A percentile compares a stretch with the other conserved stretches of the same genome.
Evolutionary conservation across 139 green algal genomes (phyloP).

Genomic region (Closterium sp.): DNA sequence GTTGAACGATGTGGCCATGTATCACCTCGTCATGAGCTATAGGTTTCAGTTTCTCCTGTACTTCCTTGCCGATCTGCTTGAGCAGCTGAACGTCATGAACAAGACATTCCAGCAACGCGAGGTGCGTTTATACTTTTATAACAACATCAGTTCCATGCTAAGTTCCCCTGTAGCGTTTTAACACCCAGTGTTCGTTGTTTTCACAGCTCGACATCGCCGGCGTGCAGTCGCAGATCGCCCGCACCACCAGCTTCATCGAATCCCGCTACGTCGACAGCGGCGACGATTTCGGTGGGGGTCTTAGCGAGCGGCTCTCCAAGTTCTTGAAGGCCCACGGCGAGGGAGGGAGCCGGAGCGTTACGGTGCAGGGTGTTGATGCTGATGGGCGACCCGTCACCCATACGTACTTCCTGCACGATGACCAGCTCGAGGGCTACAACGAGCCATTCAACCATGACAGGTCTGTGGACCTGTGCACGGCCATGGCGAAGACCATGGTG

Average conservation of each 20-base stretch:
- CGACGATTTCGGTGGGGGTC: neutral
- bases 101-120: neutral
- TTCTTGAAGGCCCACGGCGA: neutral
- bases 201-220: neutral
- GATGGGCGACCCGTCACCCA: neutral
- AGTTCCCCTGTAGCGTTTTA: neutral
- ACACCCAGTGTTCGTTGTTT: neutral
- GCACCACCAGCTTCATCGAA: neutral
- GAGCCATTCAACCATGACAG: neutral
- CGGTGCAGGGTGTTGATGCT: neutral
- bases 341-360: neutral
- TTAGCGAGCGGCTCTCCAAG: neutral
- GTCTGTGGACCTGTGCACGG: neutral
- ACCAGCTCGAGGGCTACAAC: neutral
- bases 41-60: neutral
- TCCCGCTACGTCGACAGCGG: neutral
- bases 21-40: neutral
- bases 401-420: neutral
- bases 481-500: neutral
- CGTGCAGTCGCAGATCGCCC: neutral
- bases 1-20: neutral
- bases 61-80: neutral
- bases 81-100: neutral
- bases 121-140: neutral
- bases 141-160: too few species aligned